Percentiles rank a stretch among this genome's conserved stretches.
These are phyloP conservation scores for Phytophthora citrophthora DNA, from an alignment of 352 stramenopile species.

Conservation along the genomic window DNA sequence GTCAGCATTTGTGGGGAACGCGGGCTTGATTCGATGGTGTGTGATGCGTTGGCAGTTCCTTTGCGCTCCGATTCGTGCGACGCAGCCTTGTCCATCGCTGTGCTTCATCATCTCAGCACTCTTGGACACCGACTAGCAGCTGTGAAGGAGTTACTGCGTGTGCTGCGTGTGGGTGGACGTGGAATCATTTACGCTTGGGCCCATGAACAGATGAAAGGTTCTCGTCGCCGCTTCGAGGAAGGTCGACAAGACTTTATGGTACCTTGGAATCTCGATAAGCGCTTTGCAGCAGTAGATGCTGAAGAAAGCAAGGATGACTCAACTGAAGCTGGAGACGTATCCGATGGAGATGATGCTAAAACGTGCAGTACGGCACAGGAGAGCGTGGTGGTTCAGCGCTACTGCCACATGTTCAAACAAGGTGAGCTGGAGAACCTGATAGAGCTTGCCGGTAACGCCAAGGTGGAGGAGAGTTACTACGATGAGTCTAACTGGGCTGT, in stretches of 20 bases:
- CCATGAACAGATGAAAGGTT: slow-evolving; percentile 81
- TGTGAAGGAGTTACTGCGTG: slow-evolving; percentile 79
- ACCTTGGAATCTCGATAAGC: slow-evolving; percentile 87
- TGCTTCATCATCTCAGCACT: slow-evolving; percentile 87
- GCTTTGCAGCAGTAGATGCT: slow-evolving; percentile 39
- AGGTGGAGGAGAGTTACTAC: slow-evolving; percentile 82
- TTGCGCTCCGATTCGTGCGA: slow-evolving; percentile 79
- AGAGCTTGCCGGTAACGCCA: slow-evolving; percentile 57
- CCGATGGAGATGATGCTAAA: slow-evolving; percentile 3
- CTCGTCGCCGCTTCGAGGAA: slow-evolving; percentile 76
- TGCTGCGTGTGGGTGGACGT: slow-evolving; percentile 69
- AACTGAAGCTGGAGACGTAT: slow-evolving; percentile 10
- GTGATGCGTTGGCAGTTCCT: slow-evolving; percentile 75
- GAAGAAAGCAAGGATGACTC: slow-evolving; percentile 8
- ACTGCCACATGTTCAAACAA: slow-evolving; percentile 91
- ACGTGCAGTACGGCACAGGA: slow-evolving; percentile 16
- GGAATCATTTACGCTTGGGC: slow-evolving; percentile 90
- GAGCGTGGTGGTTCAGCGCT: slow-evolving; percentile 77
- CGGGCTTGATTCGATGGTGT: slow-evolving; percentile 77
- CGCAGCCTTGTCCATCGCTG: slow-evolving; percentile 83
- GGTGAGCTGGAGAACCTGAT: slow-evolving; percentile 81
- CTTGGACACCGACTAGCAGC: slow-evolving; percentile 69
- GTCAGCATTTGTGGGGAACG: slow-evolving; percentile 67
- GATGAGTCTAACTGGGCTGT: slow-evolving; percentile 91
- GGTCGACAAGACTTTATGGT: slow-evolving; percentile 88